Base-by-base conservation (phyloP, 345 rosid genomes). In the Gossypium rotundifolium region DNA sequence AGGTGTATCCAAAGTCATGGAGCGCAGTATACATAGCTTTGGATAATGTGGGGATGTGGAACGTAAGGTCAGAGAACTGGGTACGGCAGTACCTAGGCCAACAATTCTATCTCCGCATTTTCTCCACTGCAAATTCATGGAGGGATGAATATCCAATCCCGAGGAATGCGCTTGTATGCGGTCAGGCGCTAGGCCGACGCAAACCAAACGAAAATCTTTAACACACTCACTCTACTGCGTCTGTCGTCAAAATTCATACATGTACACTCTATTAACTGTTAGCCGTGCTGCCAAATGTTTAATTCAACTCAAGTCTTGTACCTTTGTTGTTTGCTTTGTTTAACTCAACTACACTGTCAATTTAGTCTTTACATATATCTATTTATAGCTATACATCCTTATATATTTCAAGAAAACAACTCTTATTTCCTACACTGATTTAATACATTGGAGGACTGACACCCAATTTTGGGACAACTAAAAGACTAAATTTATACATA, bases 41-140 rank as follows among this genome's bases (percentile, higher is more conserved):
- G 73, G 95, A 90, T 79, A 90, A 88, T 17, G 92, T 88, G 29
- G 95, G 95, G 60, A 88, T 90, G 92, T 90, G 94, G 94, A 90
- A 87, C 59, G 70, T 90, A 65, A 85, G 94, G 79, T 90, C 92
- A 0, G 92, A 88, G 84, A 85, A 85, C 79, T 90, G 92, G 94
- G 86, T 75, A 16, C 85, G 83, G 23, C 92, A 85, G 63, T 88
- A 90, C 79, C 72, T 90, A 25, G 95, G 92, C 29, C 95, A 90
- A 44, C 95, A 90, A 73, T 87, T 90, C 75, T 90, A 90, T 76
- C 83, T 88, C 25, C 84, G 89, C 0, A 87, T 90, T 0, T 83
- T 80, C 79, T 86, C 92, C 0, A 60, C 87, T 1, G 82, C 87
- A 25, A 88, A 84, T 61, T 87, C 95, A 11, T 83, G 79, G 90